Conservation (phyloP, 441 rosid species). For the Gossypium gossypioides region DNA sequence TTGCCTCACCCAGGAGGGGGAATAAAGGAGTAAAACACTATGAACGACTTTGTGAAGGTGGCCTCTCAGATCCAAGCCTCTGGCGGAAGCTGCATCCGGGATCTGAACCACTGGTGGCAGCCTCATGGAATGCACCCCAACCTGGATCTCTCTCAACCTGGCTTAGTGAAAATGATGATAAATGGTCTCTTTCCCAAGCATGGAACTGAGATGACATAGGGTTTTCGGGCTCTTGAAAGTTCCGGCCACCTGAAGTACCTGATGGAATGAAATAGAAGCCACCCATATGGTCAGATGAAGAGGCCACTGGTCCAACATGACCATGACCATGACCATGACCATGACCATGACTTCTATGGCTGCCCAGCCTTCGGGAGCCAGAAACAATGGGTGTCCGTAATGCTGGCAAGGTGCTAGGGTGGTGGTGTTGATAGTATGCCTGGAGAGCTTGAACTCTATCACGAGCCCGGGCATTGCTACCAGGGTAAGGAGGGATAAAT, state of each 20-base stretch:
- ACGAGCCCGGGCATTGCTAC: slow-evolving; percentile 68
- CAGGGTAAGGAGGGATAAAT: slow-evolving; percentile 68
- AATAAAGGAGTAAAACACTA: slow-evolving; percentile 18
- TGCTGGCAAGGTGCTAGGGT: slow-evolving; percentile 42
- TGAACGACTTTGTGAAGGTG: slow-evolving; percentile 48
- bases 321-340: slow-evolving; percentile 38
- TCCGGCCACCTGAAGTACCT: slow-evolving; percentile 36
- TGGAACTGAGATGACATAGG: slow-evolving; percentile 32
- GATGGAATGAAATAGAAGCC: slow-evolving; percentile 64
- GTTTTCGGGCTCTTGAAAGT: slow-evolving; percentile 50
- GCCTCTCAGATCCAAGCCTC: slow-evolving; percentile 65
- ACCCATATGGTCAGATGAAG: slow-evolving; percentile 61
- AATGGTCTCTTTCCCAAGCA: slow-evolving; percentile 71
- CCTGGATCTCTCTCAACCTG: slow-evolving; percentile 62
- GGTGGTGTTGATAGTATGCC: slow-evolving; percentile 84
- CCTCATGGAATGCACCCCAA: slow-evolving; percentile 49
- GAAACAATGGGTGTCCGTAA: slow-evolving; percentile 42
- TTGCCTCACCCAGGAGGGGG: slow-evolving; percentile 29
- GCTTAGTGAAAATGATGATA: slow-evolving; percentile 39
- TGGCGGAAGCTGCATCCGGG: slow-evolving; percentile 47
- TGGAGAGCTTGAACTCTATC: slow-evolving; percentile 86
- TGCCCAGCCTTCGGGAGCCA: slow-evolving; percentile 41
- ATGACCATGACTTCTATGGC: slow-evolving; percentile 45
- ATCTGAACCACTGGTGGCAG: slow-evolving; percentile 37
- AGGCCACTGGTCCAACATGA: slow-evolving; percentile 50